phyloP scores from a whole-genome alignment of 2,329 filamentous ascomycete genomes.

The Neofusicoccum parvum region DNA sequence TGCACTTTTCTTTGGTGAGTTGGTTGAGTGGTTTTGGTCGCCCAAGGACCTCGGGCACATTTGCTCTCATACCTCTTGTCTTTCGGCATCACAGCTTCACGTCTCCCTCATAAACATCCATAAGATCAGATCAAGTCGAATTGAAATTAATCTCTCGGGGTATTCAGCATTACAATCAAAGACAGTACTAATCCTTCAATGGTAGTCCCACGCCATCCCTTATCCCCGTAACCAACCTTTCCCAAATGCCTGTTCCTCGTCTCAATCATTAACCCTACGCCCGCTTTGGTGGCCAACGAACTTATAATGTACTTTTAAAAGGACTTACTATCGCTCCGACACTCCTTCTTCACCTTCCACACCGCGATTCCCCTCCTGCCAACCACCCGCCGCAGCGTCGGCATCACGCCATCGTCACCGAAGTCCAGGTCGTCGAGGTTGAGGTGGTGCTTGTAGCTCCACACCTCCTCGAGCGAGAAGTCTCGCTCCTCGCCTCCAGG shows the following conservation, averaged over 20 bases:
- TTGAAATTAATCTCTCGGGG: not conserved
- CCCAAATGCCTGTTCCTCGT: not conserved
- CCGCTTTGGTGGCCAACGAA: not conserved
- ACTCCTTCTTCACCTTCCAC: conserved; percentile 46
- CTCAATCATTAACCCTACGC: not conserved
- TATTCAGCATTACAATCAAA: conserved; percentile 5
- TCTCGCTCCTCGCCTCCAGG: conserved; percentile 34
- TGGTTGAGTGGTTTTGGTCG: no score
- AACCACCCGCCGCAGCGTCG: conserved; percentile 68
- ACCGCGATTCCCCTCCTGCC: conserved; percentile 50
- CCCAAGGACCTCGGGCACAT: no score
- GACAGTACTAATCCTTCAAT: not conserved
- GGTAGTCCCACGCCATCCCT: not conserved
- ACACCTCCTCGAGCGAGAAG: conserved; percentile 69
- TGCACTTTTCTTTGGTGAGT: no score
- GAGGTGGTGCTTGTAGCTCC: conserved; percentile 67
- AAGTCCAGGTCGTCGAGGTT: conserved; percentile 82
- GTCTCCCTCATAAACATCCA: no score
- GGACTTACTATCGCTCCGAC: conserved; percentile 23
- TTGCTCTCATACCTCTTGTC: no score
- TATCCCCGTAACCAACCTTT: not conserved
- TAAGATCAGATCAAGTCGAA: no score
- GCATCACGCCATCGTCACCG: conserved; percentile 73
- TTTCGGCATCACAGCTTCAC: no score
- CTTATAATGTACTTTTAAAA: not conserved